A percentile compares a stretch with the other conserved stretches of the same genome.
Evolutionary conservation across 768 basidiomycete species (phyloP).

Genomic region (Galerina marginata): DNA sequence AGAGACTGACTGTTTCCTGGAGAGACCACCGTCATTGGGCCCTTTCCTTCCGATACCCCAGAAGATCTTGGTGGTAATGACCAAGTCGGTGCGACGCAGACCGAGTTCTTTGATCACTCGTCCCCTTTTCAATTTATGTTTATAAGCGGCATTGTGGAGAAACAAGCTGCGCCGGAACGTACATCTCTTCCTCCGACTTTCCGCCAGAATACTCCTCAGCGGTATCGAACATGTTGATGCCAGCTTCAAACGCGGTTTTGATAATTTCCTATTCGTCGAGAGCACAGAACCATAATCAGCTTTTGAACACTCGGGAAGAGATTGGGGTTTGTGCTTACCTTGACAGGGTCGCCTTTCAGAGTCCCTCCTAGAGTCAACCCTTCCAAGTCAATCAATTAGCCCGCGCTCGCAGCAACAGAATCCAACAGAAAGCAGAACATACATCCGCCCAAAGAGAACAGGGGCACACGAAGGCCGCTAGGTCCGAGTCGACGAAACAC

Average conservation of each 20-base stretch:
- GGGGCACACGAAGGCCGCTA: constrained; percentile 66
- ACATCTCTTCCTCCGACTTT: constrained; percentile 81
- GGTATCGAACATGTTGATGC: constrained; percentile 79
- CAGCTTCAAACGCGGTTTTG: constrained; percentile 75
- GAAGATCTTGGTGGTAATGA: constrained; percentile 82
- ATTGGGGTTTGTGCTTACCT: constrained; percentile 28
- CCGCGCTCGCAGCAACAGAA: neutral
- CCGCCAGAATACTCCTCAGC: constrained; percentile 73
- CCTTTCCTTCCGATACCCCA: constrained; percentile 66
- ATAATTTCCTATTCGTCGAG: constrained; percentile 58
- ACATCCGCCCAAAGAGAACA: constrained; percentile 77
- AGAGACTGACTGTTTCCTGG: constrained; percentile 61
- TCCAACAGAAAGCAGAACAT: constrained; percentile 36
- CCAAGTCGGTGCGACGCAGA: constrained; percentile 66
- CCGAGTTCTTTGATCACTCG: constrained; percentile 77
- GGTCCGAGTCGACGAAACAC: constrained; percentile 61
- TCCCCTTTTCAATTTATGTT: constrained; percentile 46
- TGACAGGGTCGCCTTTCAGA: constrained; percentile 73
- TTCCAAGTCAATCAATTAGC: constrained; percentile 16
- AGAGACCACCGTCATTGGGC: constrained; percentile 61
- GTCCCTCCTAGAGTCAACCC: constrained; percentile 61
- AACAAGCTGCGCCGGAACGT: constrained; percentile 19
- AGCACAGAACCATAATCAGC: neutral
- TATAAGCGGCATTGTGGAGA: neutral
- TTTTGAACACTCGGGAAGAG: neutral